These are phyloP conservation scores for Spathaspora sp. DNA, from an alignment of 805 yeast species.

Conservation along the genomic window DNA sequence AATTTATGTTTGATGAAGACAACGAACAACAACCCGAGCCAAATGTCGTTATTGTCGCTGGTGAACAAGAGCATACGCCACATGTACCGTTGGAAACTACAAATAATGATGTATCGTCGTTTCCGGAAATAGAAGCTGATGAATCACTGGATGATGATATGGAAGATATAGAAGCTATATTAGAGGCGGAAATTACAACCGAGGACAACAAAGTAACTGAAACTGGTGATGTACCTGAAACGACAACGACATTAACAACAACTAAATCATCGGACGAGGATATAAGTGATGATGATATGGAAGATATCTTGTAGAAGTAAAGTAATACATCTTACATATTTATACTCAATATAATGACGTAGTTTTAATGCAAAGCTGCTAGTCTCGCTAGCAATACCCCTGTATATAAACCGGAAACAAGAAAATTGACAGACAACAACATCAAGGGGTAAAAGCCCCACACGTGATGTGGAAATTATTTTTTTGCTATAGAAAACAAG, in stretches of 20 bases:
- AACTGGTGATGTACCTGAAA: neutral
- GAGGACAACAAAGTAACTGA: neutral
- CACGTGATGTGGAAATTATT: neutral
- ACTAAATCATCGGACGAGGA: slow-evolving; percentile 1
- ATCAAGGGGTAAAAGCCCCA: neutral
- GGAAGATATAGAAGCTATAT: neutral
- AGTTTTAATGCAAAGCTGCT: too few species aligned
- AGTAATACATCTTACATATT: neutral
- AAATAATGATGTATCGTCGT: neutral
- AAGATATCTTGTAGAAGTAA: neutral
- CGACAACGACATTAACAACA: neutral
- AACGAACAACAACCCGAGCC: neutral
- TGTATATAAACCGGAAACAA: neutral
- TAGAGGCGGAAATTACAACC: neutral
- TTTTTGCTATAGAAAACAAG: neutral
- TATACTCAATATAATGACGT: neutral
- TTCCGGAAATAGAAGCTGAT: neutral
- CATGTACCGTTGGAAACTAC: neutral
- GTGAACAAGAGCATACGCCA: neutral
- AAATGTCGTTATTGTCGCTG: neutral
- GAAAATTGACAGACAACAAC: neutral
- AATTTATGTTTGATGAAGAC: slow-evolving; percentile 1
- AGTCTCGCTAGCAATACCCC: too few species aligned
- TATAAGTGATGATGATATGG: slow-evolving; percentile 6
- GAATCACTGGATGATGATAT: slow-evolving; percentile 2